Base-by-base conservation (phyloP, 2,329 filamentous ascomycete genomes). In the Neoarthrinium moseri region DNA sequence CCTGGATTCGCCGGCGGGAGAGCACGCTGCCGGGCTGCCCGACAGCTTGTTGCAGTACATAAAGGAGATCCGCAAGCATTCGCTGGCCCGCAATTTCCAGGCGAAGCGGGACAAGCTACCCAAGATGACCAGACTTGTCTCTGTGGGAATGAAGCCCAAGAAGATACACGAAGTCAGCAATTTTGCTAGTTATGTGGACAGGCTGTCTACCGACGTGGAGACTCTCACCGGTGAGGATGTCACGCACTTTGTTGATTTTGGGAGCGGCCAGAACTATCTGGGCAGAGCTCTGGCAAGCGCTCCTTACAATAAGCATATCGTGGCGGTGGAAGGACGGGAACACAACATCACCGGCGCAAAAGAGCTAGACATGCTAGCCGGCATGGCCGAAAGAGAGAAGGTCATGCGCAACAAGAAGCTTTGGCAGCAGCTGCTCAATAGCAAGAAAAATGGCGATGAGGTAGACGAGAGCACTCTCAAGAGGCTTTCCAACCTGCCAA, bases 191-290 rank as follows among this genome's bases (percentile, higher is more conserved):
- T 97, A 92, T 58, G 81, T 97, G 43, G 79, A 89, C 40, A 60
- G 69, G 3, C 69, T 86, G 8, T 74, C 80, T 0, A 67, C 69
- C 44, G 75, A 79, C 22, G 77, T 96, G 20, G 75, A 80, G 3
- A 61, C 71, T 2, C 70, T 80, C 2, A 77, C 85, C 33, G 71
- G 73, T 1, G 67, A 73, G 38, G 68, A 75, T 12, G 84, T 96
- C 49, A 89, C 90, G 0, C 91, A 97, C 69, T 83, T 96, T 48
- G 86, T 97, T 39, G 94, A 99, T 68, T 96, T 97, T 66, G 94
- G 94, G 22, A 96, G 91, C 43, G 94, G 94, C 0, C 92, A 97
- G 65, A 97, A 96, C 61, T 99, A 99, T 60, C 82, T 99, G 4
- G 92, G 94, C 1, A 80, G 94, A 36, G 87, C 89, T 1, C 74